Base-by-base conservation (phyloP, 768 basidiomycete genomes). In the Tulasnella calospora region DNA sequence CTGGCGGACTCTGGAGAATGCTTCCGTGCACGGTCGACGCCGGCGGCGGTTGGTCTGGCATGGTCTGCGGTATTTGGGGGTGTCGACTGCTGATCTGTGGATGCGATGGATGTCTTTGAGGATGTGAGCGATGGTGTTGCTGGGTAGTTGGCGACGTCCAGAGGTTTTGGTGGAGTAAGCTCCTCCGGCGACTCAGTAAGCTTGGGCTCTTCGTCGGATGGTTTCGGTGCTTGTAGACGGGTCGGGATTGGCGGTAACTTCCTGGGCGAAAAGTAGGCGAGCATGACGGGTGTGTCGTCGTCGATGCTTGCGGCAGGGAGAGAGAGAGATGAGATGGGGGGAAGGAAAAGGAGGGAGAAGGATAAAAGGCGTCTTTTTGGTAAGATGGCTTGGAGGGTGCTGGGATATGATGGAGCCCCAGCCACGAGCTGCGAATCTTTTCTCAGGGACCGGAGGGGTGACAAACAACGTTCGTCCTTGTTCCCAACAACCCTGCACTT, bases 111-210 rank as follows among this genome's bases (percentile, higher is more conserved):
- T 27, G 46, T 35, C 27, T 13, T 15, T 44, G 74, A 75, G 30
- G 74, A 75, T 35, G 74, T 75, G n/a, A 75, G 74, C 27, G 74
- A 75, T 55, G 74, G 74, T n/a, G 74, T 75, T 23, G 44, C 35
- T n/a, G 40, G 35, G 36, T 75, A 71, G 35, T 71, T 71, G 30
- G 15, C 5, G 27, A 7, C 23, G 21, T n/a, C 51, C 0, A 51
- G 51, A 51, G 51, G 51, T n/a, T n/a, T 51, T 51, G 51, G 51
- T n/a, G 51, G 51, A n/a, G 23, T 51, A n/a, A 51, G 51, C 51
- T 51, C 51, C 9, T 51, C 51, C 7, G 51, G 51, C 23, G 51
- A 51, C 51, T 51, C 51, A 51, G 51, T 51, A 51, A 51, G 51
- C 51, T 51, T 23, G 21, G 51, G n/a, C 23, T 51, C 51, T 51